These are phyloP conservation scores for Stephanodiscus minutulus DNA, from an alignment of 108 stramenopile genomes.

Conservation along the genomic window DNA sequence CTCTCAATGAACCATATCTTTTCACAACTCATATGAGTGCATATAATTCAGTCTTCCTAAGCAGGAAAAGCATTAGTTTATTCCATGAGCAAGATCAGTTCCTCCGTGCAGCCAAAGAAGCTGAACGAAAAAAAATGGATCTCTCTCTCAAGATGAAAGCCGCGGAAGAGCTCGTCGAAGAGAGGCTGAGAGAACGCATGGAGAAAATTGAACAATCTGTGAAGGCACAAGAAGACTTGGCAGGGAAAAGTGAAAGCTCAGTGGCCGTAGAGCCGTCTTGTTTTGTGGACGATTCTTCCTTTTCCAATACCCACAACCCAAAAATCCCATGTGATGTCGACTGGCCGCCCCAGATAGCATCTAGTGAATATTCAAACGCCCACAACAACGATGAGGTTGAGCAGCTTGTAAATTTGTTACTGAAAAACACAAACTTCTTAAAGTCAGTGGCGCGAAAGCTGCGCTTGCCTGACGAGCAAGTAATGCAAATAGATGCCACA, in stretches of 20 bases:
- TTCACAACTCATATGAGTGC: slow-evolving; percentile 46
- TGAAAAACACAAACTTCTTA: slow-evolving; percentile 40
- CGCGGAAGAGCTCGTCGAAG: slow-evolving; percentile 43
- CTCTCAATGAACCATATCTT: slow-evolving; percentile 36
- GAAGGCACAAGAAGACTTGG: neutral
- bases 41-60: slow-evolving; percentile 29
- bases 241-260: neutral
- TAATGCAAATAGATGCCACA: slow-evolving; percentile 24
- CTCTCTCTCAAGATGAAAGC: slow-evolving; percentile 38
- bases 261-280: slow-evolving; percentile 12
- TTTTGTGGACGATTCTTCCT: neutral
- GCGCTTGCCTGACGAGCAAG: slow-evolving; percentile 35
- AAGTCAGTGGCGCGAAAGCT: slow-evolving; percentile 44
- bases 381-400: slow-evolving; percentile 26
- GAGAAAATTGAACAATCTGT: slow-evolving; percentile 25
- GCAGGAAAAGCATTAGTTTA: slow-evolving; percentile 39
- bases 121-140: slow-evolving; percentile 21
- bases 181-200: slow-evolving; percentile 24
- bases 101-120: slow-evolving; percentile 33
- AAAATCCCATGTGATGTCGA: neutral
- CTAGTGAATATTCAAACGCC: neutral
- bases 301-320: neutral
- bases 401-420: slow-evolving; percentile 32
- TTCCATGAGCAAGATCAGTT: slow-evolving; percentile 38
- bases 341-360: neutral